phyloP scores from a whole-genome alignment of 2,329 filamentous ascomycete species.

The Verruconis gallopava region DNA sequence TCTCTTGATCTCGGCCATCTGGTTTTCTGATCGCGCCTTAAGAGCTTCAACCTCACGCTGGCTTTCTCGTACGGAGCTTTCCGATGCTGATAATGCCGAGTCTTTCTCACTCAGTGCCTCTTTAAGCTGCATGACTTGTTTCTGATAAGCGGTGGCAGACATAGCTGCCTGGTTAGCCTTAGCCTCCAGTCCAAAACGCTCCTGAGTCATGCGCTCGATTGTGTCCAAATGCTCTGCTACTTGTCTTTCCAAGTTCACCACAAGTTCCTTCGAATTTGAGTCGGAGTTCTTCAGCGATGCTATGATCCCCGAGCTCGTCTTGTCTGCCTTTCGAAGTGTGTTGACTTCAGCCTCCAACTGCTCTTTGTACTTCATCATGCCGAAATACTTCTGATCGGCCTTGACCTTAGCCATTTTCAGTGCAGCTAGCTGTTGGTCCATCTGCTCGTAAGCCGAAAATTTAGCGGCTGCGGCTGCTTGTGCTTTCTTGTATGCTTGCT shows the following conservation, averaged over 20 bases:
- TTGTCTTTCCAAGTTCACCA: slow-evolving; percentile 84
- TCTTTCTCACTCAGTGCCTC: slow-evolving; percentile 67
- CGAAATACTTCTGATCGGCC: slow-evolving; percentile 96
- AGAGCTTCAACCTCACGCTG: slow-evolving; percentile 67
- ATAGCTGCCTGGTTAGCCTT: slow-evolving; percentile 36
- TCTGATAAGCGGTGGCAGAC: slow-evolving; percentile 40
- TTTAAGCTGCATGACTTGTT: slow-evolving; percentile 65
- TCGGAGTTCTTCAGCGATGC: slow-evolving; percentile 87
- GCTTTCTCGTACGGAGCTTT: slow-evolving; percentile 45
- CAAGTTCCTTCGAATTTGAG: slow-evolving; percentile 57
- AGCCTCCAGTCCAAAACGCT: slow-evolving; percentile 62
- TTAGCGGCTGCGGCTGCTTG: slow-evolving; percentile 68
- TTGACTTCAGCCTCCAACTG: slow-evolving; percentile 69
- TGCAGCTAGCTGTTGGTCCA: slow-evolving; percentile 36
- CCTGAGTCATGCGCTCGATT: slow-evolving; percentile 54
- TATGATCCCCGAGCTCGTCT: slow-evolving; percentile 87
- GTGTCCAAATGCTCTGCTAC: slow-evolving; percentile 69
- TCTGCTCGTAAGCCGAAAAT: slow-evolving; percentile 57
- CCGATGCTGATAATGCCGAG: slow-evolving; percentile 49
- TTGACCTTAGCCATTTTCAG: slow-evolving; percentile 83
- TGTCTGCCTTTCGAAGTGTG: slow-evolving; percentile 66
- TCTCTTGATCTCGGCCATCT: slow-evolving; percentile 69
- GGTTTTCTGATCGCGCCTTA: slow-evolving; percentile 62
- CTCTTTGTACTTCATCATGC: slow-evolving; percentile 87
- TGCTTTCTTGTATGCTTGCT: slow-evolving; percentile 81